Base-by-base conservation (phyloP, 1,284 basidiomycete genomes). In the Mycena sp. region DNA sequence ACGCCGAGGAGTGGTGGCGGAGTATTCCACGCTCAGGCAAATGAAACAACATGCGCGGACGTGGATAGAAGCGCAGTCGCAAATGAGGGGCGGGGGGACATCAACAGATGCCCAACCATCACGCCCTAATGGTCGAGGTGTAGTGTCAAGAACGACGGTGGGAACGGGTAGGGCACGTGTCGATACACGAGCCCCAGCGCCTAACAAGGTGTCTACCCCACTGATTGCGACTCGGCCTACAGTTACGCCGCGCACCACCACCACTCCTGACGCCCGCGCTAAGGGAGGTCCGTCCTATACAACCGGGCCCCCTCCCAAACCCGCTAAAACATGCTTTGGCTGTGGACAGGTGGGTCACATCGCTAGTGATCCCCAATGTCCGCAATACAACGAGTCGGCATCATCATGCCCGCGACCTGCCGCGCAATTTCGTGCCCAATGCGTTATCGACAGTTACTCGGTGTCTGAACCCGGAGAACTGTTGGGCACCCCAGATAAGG, bases 1-100 rank as follows among this genome's bases (percentile, higher is more conserved):
- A 0, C 4, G 48, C 3, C 61, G 61, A 0, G 61, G 61, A 16
- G 10, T 69, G 9, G 2, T 16, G 8, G 1, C 54, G 11, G 67
- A 63, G 34, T 63, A 48, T 20, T 2, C 44, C 30, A 10, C 22
- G 13, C 39, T 61, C 38, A 39, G 34, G 0, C 11, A 13, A 14
- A 34, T 69, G 6, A 69, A 69, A 55, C 57, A 44, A 20, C 67
- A 69, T 16, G 67, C 61, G 13, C 61, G 61, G 0, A 13, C 34
- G 0, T 57, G 25, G 22, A 59, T 57, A 25, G 54, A 56, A 44
- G 52, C 20, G 3, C 30, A 20, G 5, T 52, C 16, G 10, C 9
- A n/a, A 14, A 37, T 69, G 37, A 13, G n/a, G n/a, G 38, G 54
- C 4, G 4, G 20, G 4, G 20, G 14, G 3, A 20, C 55, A 4